Evolutionary conservation across 2,329 filamentous ascomycete species (phyloP), one percentile per base, ranked within the genome.

Genomic region (Sphaceloma murrayae): DNA sequence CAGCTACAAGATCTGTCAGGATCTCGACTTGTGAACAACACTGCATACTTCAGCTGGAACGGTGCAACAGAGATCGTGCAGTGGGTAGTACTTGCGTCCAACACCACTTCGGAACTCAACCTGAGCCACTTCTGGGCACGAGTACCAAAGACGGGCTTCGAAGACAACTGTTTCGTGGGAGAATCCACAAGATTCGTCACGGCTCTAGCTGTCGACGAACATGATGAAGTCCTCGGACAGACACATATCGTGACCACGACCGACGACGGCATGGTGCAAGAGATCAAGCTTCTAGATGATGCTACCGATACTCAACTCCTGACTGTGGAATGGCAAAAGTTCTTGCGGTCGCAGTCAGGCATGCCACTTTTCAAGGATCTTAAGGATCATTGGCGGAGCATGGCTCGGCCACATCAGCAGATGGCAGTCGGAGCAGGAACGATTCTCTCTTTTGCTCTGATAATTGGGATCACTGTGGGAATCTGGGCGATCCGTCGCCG

Each of bases 11-110:
- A 43, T 5, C 14, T 18, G 11, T 13, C 17, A 17, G 38, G 38
- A 2, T 14, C 9, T 3, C n/a, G 13, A 7, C 4, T 22, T 13
- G 18, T 21, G 11, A 45, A 50, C 27, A 43, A 32, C 6, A 46
- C 43, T 16, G 34, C 46, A 5, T 49, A 48, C 42, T 30, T 51
- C 31, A 46, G 45, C 24, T 51, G 49, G 49, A 51, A 51, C 21
- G 49, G 49, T 9, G 49, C 49, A 1, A 52, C 50, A 2, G 49
- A 51, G 19, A 38, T 49, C 13, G 33, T 21, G 18, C 21, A 21
- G 6, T 52, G 50, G 50, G 38, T 49, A 1, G 22, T 52, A 11
- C 38, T 52, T 3, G 47, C 50, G 7, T 46, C 46, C 5, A 47
- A 48, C 36, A 31, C 32, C 5, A 48, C 38, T n/a, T 29, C 43